Evolutionary conservation across 2,329 filamentous ascomycete genomes (phyloP).

Genomic region (Sporothrix globosa): DNA sequence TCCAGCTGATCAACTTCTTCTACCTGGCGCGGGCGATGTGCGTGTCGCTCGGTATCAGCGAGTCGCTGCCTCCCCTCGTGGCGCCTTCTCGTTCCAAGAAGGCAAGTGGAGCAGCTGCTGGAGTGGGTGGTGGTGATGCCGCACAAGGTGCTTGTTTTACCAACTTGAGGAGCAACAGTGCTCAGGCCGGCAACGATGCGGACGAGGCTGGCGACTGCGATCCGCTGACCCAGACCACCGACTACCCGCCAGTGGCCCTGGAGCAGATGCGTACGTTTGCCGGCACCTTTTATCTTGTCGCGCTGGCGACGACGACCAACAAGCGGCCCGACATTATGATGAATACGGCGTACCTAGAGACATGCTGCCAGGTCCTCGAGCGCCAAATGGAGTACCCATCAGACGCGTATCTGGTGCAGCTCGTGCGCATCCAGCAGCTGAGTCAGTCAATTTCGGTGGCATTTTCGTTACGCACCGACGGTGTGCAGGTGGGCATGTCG

Average conservation of each 20-base stretch:
- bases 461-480: slow-evolving; percentile 43
- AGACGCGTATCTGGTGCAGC: slow-evolving; percentile 51
- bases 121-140: not conserved
- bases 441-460: slow-evolving; percentile 52
- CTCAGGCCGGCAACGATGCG: not conserved
- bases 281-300: slow-evolving; percentile 56
- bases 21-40: slow-evolving; percentile 54
- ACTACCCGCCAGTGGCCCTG: slow-evolving; percentile 28
- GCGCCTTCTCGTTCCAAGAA: not conserved
- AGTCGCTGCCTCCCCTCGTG: slow-evolving; percentile 38
- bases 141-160: not conserved
- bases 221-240: not conserved
- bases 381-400: slow-evolving; percentile 49
- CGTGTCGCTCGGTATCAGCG: slow-evolving; percentile 47
- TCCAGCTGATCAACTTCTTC: slow-evolving; percentile 54
- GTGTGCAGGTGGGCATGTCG: slow-evolving; percentile 44
- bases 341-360: slow-evolving; percentile 51
- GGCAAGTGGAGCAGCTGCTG: not conserved
- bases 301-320: slow-evolving; percentile 47
- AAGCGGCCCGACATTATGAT: slow-evolving; percentile 55
- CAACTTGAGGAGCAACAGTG: not conserved
- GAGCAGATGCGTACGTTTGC: slow-evolving; percentile 54
- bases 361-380: slow-evolving; percentile 50
- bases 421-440: slow-evolving; percentile 54
- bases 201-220: not conserved